phyloP scores from a whole-genome alignment of 257 asterid species.

The Linderniella brevidens region DNA sequence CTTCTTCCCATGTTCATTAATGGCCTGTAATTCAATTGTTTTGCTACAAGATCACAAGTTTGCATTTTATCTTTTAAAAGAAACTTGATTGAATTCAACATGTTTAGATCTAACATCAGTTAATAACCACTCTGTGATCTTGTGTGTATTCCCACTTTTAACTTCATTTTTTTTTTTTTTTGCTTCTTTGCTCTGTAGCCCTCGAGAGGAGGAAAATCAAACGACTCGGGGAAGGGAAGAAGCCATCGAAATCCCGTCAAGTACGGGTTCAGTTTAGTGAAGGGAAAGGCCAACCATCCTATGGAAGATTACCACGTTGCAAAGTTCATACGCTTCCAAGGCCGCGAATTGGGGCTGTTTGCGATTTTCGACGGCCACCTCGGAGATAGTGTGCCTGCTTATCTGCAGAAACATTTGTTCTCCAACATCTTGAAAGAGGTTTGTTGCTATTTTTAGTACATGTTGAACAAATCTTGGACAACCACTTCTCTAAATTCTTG shows the following conservation, averaged over 20 bases:
- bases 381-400: constrained; percentile 60
- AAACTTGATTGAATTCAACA: too few relatives aligned
- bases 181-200: constrained; percentile 15
- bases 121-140: neutral
- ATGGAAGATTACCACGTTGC: constrained; percentile 93
- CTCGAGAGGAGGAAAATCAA: constrained; percentile 26
- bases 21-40: too few relatives aligned
- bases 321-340: constrained; percentile 32
- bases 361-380: constrained; percentile 88
- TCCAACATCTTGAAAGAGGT: constrained; percentile 58
- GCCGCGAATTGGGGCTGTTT: constrained; percentile 71
- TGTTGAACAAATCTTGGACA: too few relatives aligned
- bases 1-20: too few relatives aligned
- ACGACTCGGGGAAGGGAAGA: constrained; percentile 45
- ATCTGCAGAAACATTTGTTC: constrained; percentile 51
- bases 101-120: too few relatives aligned
- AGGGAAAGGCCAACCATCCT: constrained; percentile 59
- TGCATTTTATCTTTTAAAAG: too few relatives aligned
- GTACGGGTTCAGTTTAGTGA: constrained; percentile 37
- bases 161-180: neutral
- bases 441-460: constrained; percentile 4
- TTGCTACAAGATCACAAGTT: too few relatives aligned
- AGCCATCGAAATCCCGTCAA: constrained; percentile 22
- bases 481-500: too few relatives aligned
- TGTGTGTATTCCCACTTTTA: neutral